A percentile compares a stretch with the other conserved stretches of the same genome.
These are phyloP conservation scores for Aquilaria yunnanensis DNA, from an alignment of 345 rosid genomes.

Conservation along the genomic window DNA sequence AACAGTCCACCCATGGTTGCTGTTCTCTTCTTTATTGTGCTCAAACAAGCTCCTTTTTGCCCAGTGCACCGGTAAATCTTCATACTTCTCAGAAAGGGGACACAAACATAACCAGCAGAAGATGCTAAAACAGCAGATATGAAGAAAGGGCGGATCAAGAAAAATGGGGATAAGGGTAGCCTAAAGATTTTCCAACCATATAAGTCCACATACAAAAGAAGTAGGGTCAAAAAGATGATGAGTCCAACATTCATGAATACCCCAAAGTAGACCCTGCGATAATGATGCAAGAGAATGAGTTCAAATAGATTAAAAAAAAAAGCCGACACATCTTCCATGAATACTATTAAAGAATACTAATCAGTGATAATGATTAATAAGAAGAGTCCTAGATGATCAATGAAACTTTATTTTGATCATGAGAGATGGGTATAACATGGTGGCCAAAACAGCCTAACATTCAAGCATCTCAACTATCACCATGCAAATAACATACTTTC, in stretches of 20 bases:
- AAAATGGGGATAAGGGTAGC: constrained; percentile 66
- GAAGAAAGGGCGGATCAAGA: constrained; percentile 64
- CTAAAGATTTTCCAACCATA: constrained; percentile 93
- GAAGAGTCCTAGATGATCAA: no score
- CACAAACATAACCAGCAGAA: constrained; percentile 60
- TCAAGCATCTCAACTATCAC: not conserved
- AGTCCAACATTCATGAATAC: constrained; percentile 51
- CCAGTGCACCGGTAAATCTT: constrained; percentile 39
- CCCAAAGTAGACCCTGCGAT: constrained; percentile 70
- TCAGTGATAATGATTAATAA: not conserved
- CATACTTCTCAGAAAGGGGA: constrained; percentile 60
- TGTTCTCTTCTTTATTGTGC: constrained; percentile 42
- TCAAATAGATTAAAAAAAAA: constrained; percentile 10
- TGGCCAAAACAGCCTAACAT: no score
- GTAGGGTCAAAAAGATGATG: constrained; percentile 42
- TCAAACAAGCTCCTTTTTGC: constrained; percentile 34
- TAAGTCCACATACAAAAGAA: constrained; percentile 66
- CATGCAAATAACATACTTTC: no score
- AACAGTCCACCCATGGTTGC: constrained; percentile 92
- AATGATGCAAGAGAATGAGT: not conserved
- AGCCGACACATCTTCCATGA: not conserved
- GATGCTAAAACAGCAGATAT: constrained; percentile 46
- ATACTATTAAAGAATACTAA: not conserved
- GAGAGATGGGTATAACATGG: not conserved
- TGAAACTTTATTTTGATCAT: not conserved